Evolutionary conservation across 805 yeast genomes (phyloP), one percentile per base, ranked within the genome.

Genomic region (Hanseniaspora thailandica): DNA sequence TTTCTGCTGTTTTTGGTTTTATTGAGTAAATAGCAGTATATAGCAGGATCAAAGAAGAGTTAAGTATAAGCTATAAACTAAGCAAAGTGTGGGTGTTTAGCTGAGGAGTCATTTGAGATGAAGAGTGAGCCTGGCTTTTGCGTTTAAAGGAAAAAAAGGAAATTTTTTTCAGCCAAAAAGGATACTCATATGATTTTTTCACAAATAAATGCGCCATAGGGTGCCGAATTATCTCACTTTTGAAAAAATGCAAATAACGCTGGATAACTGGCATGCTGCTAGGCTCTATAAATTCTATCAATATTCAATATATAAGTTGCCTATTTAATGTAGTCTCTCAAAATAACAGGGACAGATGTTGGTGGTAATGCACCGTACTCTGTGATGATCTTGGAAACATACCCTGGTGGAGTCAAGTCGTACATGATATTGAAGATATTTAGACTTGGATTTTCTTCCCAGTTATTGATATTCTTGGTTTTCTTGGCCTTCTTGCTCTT

Each of bases 301-400:
- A 5, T 20, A 5, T n/a, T 26, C 15, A 28, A 1, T 25, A 28
- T 25, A 28, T 30, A 19, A 10, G 5, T 7, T 2, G 12, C 13
- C 19, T 46, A 52, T 22, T 52, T 52, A 9, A 87, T 86, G 68
- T 90, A 93, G 68, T 93, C 98, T 69, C 97, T 79, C 61, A 93
- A 72, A 57, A 93, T 86, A 47, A 93, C 97, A 26, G 98, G 98
- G 55, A 93, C 97, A 1, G 97, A 87, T n/a, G 95, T 84, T 41
- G 98, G 96, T 10, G 98, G 98, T 59, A 93, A 74, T 2, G 95
- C 86, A 28, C 98, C 98, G 58, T 90, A 80, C 67, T 93, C 98
- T 1, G 97, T 93, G 52, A 93, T 87, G 55, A 93, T 87, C 71
- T 93, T 93, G 66, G 90, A 89, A 62, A 93, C 86, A 63, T 84